Conservation (phyloP, 1,284 basidiomycete genomes). For the Pseudomicrostroma phylloplanum region DNA sequence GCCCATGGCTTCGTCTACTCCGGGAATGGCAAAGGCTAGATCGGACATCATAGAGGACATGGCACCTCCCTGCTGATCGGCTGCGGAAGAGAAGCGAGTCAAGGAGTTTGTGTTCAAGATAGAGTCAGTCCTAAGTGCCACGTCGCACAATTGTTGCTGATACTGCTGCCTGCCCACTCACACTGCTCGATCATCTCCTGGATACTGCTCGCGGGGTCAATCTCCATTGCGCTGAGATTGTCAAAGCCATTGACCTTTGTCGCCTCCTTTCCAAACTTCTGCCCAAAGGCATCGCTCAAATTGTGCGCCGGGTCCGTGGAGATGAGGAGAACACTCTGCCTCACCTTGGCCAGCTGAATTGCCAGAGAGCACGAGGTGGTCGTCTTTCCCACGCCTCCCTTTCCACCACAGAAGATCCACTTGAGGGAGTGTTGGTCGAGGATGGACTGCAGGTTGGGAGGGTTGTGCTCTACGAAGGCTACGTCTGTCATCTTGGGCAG, state of each 20-base stretch:
- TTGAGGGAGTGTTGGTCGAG: slow-evolving; percentile 48
- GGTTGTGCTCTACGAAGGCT: slow-evolving; percentile 8
- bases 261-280: slow-evolving; percentile 98
- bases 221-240: slow-evolving; percentile 98
- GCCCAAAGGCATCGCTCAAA: slow-evolving; percentile 94
- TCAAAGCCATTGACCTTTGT: slow-evolving; percentile 98
- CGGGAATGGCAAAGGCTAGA: slow-evolving; percentile 91
- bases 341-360: slow-evolving; percentile 43
- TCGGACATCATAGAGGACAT: slow-evolving; percentile 73
- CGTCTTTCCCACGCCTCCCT: slow-evolving; percentile 50
- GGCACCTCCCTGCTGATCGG: slow-evolving; percentile 70
- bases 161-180: slow-evolving; percentile 52
- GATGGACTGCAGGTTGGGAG: slow-evolving; percentile 45
- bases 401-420: slow-evolving; percentile 51
- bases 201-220: slow-evolving; percentile 91
- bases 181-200: slow-evolving; percentile 99
- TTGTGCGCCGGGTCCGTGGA: slow-evolving; percentile 99
- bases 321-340: slow-evolving; percentile 47
- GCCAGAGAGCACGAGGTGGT: slow-evolving; percentile 49
- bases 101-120: too few relatives aligned
- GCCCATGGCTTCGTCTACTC: slow-evolving; percentile 99
- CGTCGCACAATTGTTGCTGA: too few relatives aligned
- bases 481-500: slow-evolving; percentile 13
- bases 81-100: slow-evolving; percentile 52
- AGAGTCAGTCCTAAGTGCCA: too few relatives aligned